Conservation (phyloP, 129 eudicot species). For the Erigeron canadensis region DNA sequence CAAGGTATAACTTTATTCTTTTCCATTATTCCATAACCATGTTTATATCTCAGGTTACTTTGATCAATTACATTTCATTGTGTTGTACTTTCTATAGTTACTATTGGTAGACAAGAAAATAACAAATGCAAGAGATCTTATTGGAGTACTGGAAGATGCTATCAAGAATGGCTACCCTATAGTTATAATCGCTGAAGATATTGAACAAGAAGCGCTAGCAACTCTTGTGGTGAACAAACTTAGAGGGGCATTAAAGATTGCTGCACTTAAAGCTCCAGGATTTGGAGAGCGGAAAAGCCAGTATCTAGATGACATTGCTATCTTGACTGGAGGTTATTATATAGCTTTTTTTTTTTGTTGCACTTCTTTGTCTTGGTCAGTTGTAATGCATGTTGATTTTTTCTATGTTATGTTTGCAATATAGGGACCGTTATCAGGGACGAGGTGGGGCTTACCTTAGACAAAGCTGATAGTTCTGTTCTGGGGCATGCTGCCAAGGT, state of each 20-base stretch:
- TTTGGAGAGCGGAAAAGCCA: conserved; percentile 71
- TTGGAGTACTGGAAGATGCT: conserved; percentile 79
- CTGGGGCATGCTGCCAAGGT: conserved; percentile 80
- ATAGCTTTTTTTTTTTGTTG: neutral
- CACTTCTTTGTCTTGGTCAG: neutral
- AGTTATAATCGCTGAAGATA: conserved; percentile 71
- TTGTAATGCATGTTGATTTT: neutral
- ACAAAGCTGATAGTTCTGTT: conserved; percentile 67
- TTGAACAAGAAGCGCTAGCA: conserved; percentile 83
- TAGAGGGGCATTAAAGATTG: conserved; percentile 66
- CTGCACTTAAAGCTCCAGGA: conserved; percentile 79
- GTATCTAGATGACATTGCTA: conserved; percentile 80
- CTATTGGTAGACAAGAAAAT: conserved; percentile 69
- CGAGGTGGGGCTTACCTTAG: conserved; percentile 66
- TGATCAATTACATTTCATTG: neutral
- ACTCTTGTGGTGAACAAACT: conserved; percentile 81
- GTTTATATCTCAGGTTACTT: neutral
- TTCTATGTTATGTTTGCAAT: neutral
- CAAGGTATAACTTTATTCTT: conserved; percentile 48
- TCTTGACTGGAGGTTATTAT: conserved; percentile 61
- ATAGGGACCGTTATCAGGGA: conserved; percentile 82
- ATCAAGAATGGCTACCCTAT: conserved; percentile 58
- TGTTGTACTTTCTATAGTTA: conserved; percentile 35
- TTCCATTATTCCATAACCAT: too few species aligned
- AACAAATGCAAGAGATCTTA: conserved; percentile 74